Evolutionary conservation across 805 yeast genomes (phyloP).

Genomic region (Kurtzmaniella fragi): DNA sequence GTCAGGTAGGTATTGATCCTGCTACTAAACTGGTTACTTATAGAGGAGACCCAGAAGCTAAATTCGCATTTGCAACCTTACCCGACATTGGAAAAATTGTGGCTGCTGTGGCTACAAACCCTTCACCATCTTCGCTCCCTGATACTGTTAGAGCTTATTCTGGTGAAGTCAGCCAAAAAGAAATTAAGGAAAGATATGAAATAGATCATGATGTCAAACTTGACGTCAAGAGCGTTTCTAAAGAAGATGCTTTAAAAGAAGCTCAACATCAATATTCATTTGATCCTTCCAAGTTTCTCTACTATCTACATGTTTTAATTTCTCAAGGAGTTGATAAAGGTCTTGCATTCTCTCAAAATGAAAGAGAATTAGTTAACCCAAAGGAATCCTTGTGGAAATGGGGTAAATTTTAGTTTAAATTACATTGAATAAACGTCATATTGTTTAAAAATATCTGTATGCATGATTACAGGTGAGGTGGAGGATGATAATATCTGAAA

Average conservation of each 20-base stretch:
- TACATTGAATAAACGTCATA: background rate
- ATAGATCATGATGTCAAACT: conserved; percentile 28
- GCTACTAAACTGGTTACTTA: conserved; percentile 27
- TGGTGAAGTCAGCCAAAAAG: conserved; percentile 32
- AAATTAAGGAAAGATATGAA: conserved; percentile 38
- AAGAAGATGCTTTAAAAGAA: conserved; percentile 25
- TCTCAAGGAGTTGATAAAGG: conserved; percentile 42
- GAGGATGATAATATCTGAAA: too few relatives aligned
- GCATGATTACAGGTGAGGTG: too few relatives aligned
- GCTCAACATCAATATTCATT: conserved; percentile 25
- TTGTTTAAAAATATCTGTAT: too few relatives aligned
- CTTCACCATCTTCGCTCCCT: conserved; percentile 35
- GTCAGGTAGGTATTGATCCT: conserved; percentile 33
- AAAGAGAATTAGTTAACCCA: conserved; percentile 34
- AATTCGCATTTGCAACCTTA: conserved; percentile 30
- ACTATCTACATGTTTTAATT: conserved; percentile 28
- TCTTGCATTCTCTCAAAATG: conserved; percentile 14
- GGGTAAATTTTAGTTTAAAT: conserved; percentile 16
- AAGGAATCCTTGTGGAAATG: conserved; percentile 34
- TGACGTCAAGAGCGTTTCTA: conserved; percentile 22
- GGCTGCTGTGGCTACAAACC: conserved; percentile 34
- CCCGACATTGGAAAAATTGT: conserved; percentile 41
- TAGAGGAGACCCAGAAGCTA: conserved; percentile 36
- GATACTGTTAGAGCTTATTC: conserved; percentile 40
- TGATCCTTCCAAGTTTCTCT: conserved; percentile 26